Base-by-base conservation (phyloP, 352 stramenopile species). In the Phytophthora multivora region DNA sequence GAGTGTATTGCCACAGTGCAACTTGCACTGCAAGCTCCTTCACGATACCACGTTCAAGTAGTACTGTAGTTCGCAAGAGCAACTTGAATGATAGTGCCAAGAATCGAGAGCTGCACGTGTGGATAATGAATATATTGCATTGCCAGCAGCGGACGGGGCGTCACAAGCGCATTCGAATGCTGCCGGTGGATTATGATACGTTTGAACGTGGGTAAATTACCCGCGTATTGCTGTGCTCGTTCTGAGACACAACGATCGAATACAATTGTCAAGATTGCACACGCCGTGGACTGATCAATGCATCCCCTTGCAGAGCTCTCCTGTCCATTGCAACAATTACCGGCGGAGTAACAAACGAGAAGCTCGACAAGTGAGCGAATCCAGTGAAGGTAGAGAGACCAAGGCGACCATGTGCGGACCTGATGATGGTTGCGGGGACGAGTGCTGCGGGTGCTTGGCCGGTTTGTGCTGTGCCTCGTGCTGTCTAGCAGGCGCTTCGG, bases 391-490 rank as follows among this genome's bases (percentile, higher is more conserved):
- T 33, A 49, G 41, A 11, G 4, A 51, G 45, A 4, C 43, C 46
- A 35, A 56, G 21, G 10, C 49, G 39, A 59, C 9, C 5, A 72
- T 68, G 58, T 68, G 58, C 41, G 51, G 47, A 52, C 51, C 63
- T 26, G 63, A 72, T 30, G 58, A 68, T 26, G 50, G 53, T 4
- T 45, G 31, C 10, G 60, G 50, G 12, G 61, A 67, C 43, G 63
- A 71, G 11, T 72, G 63, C 40, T 72, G 63, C 35, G 57, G 58
- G 16, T 72, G 63, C 23, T 31, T 72, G 52, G 58, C 51, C 5
- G 63, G 63, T 10, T 12, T 72, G 18, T 68, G 51, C 39, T 72
- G 63, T 10, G 63, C 51, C 40, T 72, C 63, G 19, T 72, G 63
- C 40, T 72, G 58, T 47, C 50, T 72, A 41, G 59, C 63, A 4